Base-by-base conservation (phyloP, 1,284 basidiomycete genomes). In the Fomitopsis pinicola region DNA sequence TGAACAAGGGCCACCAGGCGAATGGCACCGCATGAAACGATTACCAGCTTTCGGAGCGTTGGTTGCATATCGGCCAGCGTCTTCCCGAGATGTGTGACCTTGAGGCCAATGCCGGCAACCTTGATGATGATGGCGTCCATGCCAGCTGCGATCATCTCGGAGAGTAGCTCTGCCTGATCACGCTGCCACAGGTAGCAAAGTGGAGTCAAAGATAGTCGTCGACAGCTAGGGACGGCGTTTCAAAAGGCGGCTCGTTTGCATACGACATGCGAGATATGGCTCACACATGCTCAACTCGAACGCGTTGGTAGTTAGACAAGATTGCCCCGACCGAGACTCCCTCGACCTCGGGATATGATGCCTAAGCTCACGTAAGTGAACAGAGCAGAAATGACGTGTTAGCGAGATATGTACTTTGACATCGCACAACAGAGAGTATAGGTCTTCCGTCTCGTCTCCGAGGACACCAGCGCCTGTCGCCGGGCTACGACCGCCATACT, bases 401-500 rank as follows among this genome's bases (percentile, higher is more conserved):
- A n/a, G 12, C 17, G 9, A 33, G 7, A 3, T 7, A n/a, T 53
- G 15, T 59, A 94, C 95, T 83, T 95, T 91, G 62, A 99, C 94
- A 19, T 81, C 76, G 7, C 76, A 77, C 19, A 99, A 78, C 26
- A 99, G 76, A n/a, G 79, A 82, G 66, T 86, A 89, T 44, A 99
- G 80, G 76, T 99, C 97, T 72, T 99, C 97, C 0, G 97, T 99
- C 77, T 99, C 97, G 75, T 99, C 97, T 4, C 92, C 93, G 35
- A 75, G 67, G 36, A 87, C 77, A 2, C 87, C 91, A 42, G 72
- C 75, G 10, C 73, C 73, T 3, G 78, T 74, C 9, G 77, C 76
- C 4, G 80, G 76, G 35, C 77, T 75, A 67, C 85, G 80, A 60
- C 82, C 75, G 26, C 96, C 96, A 75, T 99, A 99, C 71, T 97